Percentiles rank a stretch among this genome's conserved stretches.
Conservation (phyloP, 2,329 filamentous ascomycete genomes). For the Beauveria asiatica region DNA sequence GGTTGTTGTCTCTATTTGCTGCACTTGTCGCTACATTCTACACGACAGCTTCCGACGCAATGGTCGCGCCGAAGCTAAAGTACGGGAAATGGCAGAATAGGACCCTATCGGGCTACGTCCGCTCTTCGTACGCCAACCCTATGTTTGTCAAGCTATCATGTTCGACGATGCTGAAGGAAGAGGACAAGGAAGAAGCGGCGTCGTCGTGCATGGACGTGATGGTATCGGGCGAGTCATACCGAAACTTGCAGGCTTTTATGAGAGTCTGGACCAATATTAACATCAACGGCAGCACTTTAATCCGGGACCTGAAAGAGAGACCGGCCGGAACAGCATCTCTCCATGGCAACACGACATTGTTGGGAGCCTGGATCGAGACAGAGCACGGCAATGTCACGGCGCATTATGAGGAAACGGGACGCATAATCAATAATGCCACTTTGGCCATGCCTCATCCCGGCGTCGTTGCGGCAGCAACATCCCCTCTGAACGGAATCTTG, state of each 20-base stretch:
- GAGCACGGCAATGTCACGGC: conserved; percentile 42
- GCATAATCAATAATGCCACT: conserved; percentile 67
- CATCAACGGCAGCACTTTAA: conserved; percentile 32
- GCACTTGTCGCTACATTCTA: conserved; percentile 63
- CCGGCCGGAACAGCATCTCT: conserved; percentile 55
- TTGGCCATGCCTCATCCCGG: conserved; percentile 68
- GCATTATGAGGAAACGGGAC: conserved; percentile 38
- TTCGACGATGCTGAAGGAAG: conserved; percentile 46
- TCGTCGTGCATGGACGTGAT: conserved; percentile 60
- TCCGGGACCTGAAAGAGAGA: conserved; percentile 35
- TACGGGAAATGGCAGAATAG: conserved; percentile 42
- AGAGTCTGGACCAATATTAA: conserved; percentile 43
- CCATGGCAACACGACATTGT: conserved; percentile 65
- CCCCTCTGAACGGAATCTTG: conserved; percentile 55
- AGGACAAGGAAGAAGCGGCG: conserved; percentile 32
- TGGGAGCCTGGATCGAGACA: conserved; percentile 58
- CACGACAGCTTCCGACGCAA: conserved; percentile 65
- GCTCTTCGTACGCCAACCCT: conserved; percentile 55
- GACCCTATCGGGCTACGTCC: conserved; percentile 47
- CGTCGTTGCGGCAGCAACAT: conserved; percentile 55
- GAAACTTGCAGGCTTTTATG: conserved; percentile 59
- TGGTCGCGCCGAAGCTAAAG: conserved; percentile 65
- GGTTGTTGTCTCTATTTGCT: conserved; percentile 53
- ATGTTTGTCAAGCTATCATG: conserved; percentile 48
- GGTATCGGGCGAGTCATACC: conserved; percentile 61